phyloP scores from a whole-genome alignment of 106 monocot species.

The Dioscorea zingiberensis region DNA sequence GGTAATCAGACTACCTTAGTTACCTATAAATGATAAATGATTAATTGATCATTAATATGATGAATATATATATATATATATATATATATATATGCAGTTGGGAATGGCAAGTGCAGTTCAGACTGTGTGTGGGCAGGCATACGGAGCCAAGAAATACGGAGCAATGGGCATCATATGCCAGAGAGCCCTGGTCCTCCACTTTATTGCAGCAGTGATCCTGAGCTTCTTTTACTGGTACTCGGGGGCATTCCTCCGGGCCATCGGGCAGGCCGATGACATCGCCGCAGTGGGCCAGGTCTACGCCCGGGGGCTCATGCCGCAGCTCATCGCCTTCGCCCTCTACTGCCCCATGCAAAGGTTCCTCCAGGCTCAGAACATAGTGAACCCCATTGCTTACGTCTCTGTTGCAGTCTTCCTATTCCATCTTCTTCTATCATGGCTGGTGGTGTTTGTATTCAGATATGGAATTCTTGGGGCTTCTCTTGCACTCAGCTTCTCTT shows the following conservation, averaged over 20 bases:
- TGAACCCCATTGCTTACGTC: conserved; percentile 57
- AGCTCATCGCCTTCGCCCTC: conserved; percentile 61
- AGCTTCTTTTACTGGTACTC: conserved; percentile 62
- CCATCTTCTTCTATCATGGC: conserved; percentile 50
- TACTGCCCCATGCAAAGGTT: conserved; percentile 78
- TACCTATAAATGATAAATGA: too few relatives aligned
- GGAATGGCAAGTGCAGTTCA: conserved; percentile 70
- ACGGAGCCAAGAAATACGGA: conserved; percentile 45
- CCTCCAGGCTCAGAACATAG: conserved; percentile 79
- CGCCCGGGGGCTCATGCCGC: conserved; percentile 54
- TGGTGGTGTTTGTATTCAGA: conserved; percentile 32
- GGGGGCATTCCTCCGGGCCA: conserved; percentile 38
- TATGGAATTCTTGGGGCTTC: conserved; percentile 52
- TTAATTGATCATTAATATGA: too few relatives aligned
- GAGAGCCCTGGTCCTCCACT: conserved; percentile 46
- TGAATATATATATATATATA: too few relatives aligned
- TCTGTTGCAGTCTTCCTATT: conserved; percentile 29
- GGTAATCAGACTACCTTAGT: too few relatives aligned
- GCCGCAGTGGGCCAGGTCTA: conserved; percentile 42
- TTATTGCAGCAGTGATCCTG: conserved; percentile 22
- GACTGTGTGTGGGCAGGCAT: conserved; percentile 68
- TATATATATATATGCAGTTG: too few relatives aligned
- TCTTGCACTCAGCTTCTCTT: conserved; percentile 55
- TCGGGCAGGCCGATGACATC: conserved; percentile 30
- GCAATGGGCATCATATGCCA: conserved; percentile 54